Conservation (phyloP, 2,329 filamentous ascomycete genomes). For the Balansia obtecta region DNA sequence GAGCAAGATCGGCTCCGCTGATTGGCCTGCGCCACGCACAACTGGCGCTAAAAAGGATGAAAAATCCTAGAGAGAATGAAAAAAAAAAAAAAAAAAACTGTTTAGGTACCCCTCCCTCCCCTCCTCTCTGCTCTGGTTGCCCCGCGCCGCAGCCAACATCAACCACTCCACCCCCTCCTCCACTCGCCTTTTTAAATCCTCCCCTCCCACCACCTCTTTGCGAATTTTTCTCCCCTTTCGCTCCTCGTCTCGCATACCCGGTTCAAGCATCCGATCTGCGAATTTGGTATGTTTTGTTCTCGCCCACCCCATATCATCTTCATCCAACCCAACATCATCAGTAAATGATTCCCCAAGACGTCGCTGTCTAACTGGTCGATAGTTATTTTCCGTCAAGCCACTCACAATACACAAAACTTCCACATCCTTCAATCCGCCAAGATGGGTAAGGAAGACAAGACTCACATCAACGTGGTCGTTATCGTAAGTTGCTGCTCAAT, state of each 20-base stretch:
- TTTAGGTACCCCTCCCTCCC: no score
- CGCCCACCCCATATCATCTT: not conserved
- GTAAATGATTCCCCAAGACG: not conserved
- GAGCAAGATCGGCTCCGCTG: slow-evolving; percentile 3
- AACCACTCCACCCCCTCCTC: slow-evolving; percentile 17
- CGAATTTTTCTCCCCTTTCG: slow-evolving; percentile 23
- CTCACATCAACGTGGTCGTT: slow-evolving; percentile 95
- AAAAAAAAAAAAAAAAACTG: no score
- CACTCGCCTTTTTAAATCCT: slow-evolving; percentile 25
- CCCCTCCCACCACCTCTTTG: slow-evolving; percentile 24
- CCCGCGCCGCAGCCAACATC: slow-evolving; percentile 20
- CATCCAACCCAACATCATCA: not conserved
- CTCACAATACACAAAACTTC: slow-evolving; percentile 6
- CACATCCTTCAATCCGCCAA: slow-evolving; percentile 2
- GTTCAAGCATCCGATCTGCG: slow-evolving; percentile 32
- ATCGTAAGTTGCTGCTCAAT: slow-evolving; percentile 42
- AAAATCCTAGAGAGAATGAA: no score
- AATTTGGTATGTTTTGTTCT: slow-evolving; percentile 21
- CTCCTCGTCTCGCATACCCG: slow-evolving; percentile 32
- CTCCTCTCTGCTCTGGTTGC: slow-evolving; percentile 17
- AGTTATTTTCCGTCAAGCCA: slow-evolving; percentile 5
- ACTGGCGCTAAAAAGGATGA: slow-evolving; percentile 7
- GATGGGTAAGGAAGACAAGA: slow-evolving; percentile 77
- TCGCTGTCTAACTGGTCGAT: slow-evolving; percentile 1
- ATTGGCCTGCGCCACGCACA: slow-evolving; percentile 7